These are phyloP conservation scores for Podospora conica DNA, from an alignment of 495 filamentous ascomycete genomes.

Conservation along the genomic window DNA sequence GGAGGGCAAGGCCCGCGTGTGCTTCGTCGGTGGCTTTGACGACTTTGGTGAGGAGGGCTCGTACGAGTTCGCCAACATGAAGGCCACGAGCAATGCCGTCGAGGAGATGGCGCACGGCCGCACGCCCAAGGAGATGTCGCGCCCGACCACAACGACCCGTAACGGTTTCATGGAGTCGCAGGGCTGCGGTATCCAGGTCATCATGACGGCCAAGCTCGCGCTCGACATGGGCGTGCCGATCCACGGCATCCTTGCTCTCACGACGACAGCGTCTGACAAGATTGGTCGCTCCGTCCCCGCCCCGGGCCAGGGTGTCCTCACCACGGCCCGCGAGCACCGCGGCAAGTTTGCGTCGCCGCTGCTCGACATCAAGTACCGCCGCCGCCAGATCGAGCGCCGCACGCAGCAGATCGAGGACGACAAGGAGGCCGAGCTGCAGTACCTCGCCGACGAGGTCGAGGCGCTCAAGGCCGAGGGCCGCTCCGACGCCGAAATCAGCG, in stretches of 20 bases:
- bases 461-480: slow-evolving; percentile 80
- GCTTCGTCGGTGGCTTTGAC: slow-evolving; percentile 97
- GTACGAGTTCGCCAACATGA: slow-evolving; percentile 99
- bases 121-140: slow-evolving; percentile 95
- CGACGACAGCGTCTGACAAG: slow-evolving; percentile 98
- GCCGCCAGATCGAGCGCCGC: slow-evolving; percentile 86
- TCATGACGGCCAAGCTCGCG: slow-evolving; percentile 94
- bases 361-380: slow-evolving; percentile 93
- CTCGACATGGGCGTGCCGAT: slow-evolving; percentile 99
- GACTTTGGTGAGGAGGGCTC: slow-evolving; percentile 99
- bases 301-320: slow-evolving; percentile 93
- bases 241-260: slow-evolving; percentile 88
- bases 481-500: slow-evolving; percentile 61
- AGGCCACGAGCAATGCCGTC: slow-evolving; percentile 93
- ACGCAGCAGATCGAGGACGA: slow-evolving; percentile 89
- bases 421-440: slow-evolving; percentile 91
- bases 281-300: slow-evolving; percentile 96
- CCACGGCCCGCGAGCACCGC: slow-evolving; percentile 86
- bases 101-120: slow-evolving; percentile 94
- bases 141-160: slow-evolving; percentile 91
- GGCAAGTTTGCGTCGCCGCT: slow-evolving; percentile 92
- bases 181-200: slow-evolving; percentile 95
- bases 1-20: slow-evolving; percentile 93
- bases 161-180: slow-evolving; percentile 99
- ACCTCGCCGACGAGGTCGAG: slow-evolving; percentile 81